phyloP scores from a whole-genome alignment of 306 rosid genomes.

The Cercis canadensis region DNA sequence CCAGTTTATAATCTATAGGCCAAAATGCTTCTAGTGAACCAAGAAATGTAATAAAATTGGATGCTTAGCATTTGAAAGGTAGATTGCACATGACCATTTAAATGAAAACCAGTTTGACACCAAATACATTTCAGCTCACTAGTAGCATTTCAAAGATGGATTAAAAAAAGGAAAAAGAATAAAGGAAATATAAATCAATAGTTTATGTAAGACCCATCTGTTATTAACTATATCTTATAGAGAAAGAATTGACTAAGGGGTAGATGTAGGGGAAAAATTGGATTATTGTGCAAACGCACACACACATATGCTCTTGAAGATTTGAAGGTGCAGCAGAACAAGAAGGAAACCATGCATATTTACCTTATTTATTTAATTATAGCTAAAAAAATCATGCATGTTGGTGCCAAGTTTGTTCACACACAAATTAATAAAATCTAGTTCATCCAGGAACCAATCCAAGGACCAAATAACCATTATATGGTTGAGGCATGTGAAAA shows the following conservation, averaged over 20 bases:
- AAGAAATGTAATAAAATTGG: not conserved
- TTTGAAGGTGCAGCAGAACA: conserved; percentile 2
- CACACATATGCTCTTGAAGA: not conserved
- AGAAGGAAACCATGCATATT: conserved; percentile 8
- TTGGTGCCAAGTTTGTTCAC: conserved; percentile 6
- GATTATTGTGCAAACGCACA: not conserved
- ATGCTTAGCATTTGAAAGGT: conserved; percentile 4
- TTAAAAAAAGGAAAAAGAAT: not conserved
- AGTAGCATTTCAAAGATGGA: not conserved
- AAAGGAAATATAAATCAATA: no score
- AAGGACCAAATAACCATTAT: not conserved
- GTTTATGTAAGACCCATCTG: not conserved
- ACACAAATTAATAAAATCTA: not conserved
- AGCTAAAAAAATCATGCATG: not conserved
- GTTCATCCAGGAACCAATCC: conserved; percentile 6
- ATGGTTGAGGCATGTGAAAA: not conserved
- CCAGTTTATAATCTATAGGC: not conserved
- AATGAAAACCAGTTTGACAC: not conserved
- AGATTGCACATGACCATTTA: not conserved
- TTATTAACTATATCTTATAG: not conserved
- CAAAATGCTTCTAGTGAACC: not conserved
- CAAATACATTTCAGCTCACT: conserved; percentile 1
- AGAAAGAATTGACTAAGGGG: conserved; percentile 1
- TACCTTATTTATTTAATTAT: not conserved
- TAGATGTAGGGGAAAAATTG: not conserved